Conservation (phyloP, 768 basidiomycete species). For the Lactarius trivialis region DNA sequence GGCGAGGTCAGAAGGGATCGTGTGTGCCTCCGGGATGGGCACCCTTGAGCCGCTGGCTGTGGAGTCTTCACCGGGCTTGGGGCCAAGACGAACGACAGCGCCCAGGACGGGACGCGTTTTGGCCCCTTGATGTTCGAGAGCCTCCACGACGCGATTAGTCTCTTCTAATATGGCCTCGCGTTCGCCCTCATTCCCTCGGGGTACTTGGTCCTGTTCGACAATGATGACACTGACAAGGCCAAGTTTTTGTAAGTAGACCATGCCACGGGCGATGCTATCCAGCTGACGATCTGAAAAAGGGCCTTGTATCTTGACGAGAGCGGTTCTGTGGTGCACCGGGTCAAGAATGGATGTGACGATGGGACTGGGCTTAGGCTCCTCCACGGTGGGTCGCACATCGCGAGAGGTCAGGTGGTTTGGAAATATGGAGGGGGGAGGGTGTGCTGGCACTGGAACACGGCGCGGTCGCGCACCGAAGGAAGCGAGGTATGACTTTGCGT, state of each 20-base stretch:
- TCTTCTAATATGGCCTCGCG: constrained; percentile 65
- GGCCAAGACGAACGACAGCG: constrained; percentile 77
- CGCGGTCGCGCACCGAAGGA: constrained; percentile 73
- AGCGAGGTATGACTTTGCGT: constrained; percentile 83
- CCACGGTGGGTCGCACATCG: constrained; percentile 25
- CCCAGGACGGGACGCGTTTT: constrained; percentile 84
- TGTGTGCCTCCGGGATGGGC: constrained; percentile 65
- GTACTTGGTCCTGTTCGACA: constrained; percentile 78
- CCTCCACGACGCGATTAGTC: constrained; percentile 75
- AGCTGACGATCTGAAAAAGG: constrained; percentile 92
- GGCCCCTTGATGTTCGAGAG: constrained; percentile 80
- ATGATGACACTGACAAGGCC: constrained; percentile 95
- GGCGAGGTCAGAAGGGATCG: constrained; percentile 70
- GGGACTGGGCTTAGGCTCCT: constrained; percentile 39
- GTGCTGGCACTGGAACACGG: constrained; percentile 8
- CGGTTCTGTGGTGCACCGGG: constrained; percentile 78
- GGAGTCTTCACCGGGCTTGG: constrained; percentile 47
- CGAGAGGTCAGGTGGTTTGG: constrained; percentile 29
- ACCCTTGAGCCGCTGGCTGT: constrained; percentile 32
- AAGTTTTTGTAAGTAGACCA: constrained; percentile 93
- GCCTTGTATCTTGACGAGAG: constrained; percentile 94
- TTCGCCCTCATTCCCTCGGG: constrained; percentile 62
- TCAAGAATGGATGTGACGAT: constrained; percentile 73
- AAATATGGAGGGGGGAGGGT: constrained; percentile 27
- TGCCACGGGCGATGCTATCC: constrained; percentile 86